Evolutionary conservation across 2,329 filamentous ascomycete genomes (phyloP).

Genomic region (Colletotrichum orbiculare): DNA sequence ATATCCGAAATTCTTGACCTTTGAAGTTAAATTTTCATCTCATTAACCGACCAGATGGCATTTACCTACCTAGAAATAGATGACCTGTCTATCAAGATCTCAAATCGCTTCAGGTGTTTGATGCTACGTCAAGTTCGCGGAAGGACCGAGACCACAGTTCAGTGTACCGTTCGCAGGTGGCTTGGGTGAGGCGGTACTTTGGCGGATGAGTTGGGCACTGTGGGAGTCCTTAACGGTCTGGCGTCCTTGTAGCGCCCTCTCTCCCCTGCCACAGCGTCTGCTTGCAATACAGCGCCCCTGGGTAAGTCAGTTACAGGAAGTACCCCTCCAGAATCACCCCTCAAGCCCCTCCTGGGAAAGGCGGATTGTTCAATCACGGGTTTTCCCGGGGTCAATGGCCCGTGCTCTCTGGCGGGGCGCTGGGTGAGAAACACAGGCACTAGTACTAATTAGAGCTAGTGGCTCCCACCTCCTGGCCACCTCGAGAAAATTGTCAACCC

Average conservation of each 20-base stretch:
- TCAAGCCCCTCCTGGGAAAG: constrained; percentile 15
- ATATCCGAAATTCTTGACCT: too few relatives aligned
- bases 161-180: background rate
- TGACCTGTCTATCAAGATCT: too few relatives aligned
- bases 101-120: too few relatives aligned
- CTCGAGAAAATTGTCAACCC: constrained; percentile 57
- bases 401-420: constrained; percentile 33
- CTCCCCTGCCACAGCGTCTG: too few relatives aligned
- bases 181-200: background rate
- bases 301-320: too few relatives aligned
- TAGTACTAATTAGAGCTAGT: constrained; percentile 46
- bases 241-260: too few relatives aligned
- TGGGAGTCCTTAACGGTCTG: too few relatives aligned
- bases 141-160: background rate
- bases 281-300: too few relatives aligned
- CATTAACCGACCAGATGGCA: too few relatives aligned
- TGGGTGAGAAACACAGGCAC: constrained; percentile 27
- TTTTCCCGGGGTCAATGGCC: constrained; percentile 20
- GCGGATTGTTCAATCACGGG: constrained; percentile 38
- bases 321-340: too few relatives aligned
- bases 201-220: background rate
- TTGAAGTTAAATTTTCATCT: too few relatives aligned
- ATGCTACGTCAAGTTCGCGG: background rate
- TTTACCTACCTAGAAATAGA: too few relatives aligned
- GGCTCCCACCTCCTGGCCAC: constrained; percentile 52